phyloP scores from a whole-genome alignment of 352 stramenopile genomes.

The Pythium phragmitis region DNA sequence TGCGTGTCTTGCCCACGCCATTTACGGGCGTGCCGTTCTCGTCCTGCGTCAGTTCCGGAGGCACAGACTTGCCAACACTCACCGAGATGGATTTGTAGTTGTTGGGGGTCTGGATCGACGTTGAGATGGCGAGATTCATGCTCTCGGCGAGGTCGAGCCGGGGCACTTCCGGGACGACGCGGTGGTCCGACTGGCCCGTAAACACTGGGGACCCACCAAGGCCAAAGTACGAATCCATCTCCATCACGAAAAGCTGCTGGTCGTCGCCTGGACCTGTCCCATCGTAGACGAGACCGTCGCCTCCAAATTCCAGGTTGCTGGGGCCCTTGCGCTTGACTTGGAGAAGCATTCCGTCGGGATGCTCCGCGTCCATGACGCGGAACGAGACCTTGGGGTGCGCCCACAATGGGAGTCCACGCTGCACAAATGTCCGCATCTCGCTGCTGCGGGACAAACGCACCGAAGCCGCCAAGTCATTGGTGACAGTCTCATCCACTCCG shows the following conservation, averaged over 20 bases:
- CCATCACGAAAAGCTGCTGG: slow-evolving; percentile 79
- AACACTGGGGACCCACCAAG: slow-evolving; percentile 80
- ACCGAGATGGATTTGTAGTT: slow-evolving; percentile 18
- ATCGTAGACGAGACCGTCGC: slow-evolving; percentile 42
- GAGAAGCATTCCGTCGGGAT: slow-evolving; percentile 52
- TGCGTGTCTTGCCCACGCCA: slow-evolving; percentile 14
- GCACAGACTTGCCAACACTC: slow-evolving; percentile 2
- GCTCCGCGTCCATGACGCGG: slow-evolving; percentile 47
- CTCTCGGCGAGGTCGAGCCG: slow-evolving; percentile 62
- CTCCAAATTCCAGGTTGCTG: slow-evolving; percentile 31
- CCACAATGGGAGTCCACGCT: slow-evolving; percentile 66
- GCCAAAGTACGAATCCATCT: slow-evolving; percentile 88
- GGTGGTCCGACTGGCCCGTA: slow-evolving; percentile 39
- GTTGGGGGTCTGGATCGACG: slow-evolving; percentile 43
- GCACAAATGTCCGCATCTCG: slow-evolving; percentile 67
- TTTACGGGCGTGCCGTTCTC: slow-evolving; percentile 11
- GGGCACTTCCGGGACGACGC: slow-evolving; percentile 42
- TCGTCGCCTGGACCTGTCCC: slow-evolving; percentile 37
- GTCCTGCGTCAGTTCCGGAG: slow-evolving; percentile 18
- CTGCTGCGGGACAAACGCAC: slow-evolving; percentile 4
- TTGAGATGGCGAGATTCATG: slow-evolving; percentile 82
- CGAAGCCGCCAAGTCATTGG: slow-evolving; percentile 3
- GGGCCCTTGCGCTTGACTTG: slow-evolving; percentile 77
- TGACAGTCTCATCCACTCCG: background rate
- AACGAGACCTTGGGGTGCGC: slow-evolving; percentile 78